Conservation (phyloP, 2,329 filamentous ascomycete species). For the Neocatenulostroma microsporum region DNA sequence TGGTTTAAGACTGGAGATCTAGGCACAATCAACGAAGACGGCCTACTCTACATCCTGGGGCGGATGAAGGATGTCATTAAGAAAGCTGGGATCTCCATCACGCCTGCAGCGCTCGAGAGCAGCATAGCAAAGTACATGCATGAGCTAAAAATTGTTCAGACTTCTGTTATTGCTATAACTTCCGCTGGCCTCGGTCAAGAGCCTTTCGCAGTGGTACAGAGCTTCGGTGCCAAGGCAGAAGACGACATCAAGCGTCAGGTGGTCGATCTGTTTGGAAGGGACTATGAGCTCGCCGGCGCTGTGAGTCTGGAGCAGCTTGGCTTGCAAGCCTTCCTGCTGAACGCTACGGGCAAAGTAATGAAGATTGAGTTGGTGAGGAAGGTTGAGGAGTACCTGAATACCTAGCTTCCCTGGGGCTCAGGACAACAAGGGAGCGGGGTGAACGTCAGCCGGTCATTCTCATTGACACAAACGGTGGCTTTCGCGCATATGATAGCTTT, state of each 20-base stretch:
- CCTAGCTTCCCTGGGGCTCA: too few species aligned
- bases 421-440: too few species aligned
- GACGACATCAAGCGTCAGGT: constrained; percentile 15
- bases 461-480: too few species aligned
- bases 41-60: constrained; percentile 19
- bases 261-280: constrained; percentile 14
- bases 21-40: constrained; percentile 13
- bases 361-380: constrained; percentile 14
- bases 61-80: constrained; percentile 21
- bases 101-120: constrained; percentile 19
- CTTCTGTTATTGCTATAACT: constrained; percentile 13
- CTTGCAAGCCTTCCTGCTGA: constrained; percentile 16
- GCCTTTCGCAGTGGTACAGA: constrained; percentile 15
- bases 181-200: constrained; percentile 14
- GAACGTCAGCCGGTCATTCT: too few species aligned
- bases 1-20: constrained; percentile 24
- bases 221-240: constrained; percentile 11
- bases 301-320: constrained; percentile 15
- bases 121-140: constrained; percentile 14
- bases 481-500: too few species aligned
- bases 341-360: constrained; percentile 21
- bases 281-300: constrained; percentile 16
- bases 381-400: background rate
- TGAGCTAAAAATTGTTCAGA: too few species aligned
- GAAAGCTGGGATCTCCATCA: constrained; percentile 9